A percentile compares a stretch with the other conserved stretches of the same genome.
Conservation (phyloP, 257 asterid genomes). For the Scutellaria baicalensis region DNA sequence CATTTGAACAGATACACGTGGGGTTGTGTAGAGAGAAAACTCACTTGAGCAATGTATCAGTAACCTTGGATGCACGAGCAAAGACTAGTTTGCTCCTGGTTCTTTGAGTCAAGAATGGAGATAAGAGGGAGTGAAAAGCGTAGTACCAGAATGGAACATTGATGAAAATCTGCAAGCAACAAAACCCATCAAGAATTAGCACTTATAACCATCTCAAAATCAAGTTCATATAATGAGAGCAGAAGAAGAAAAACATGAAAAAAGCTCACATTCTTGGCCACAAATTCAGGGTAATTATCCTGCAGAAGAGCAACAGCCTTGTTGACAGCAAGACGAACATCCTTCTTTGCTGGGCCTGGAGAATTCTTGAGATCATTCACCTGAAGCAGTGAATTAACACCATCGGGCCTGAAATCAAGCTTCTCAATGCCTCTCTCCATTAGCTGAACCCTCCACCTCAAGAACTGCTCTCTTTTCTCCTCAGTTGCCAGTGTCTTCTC, state of each 20-base stretch:
- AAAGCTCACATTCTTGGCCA: constrained; percentile 59
- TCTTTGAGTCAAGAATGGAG: constrained; percentile 75
- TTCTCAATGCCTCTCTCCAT: constrained; percentile 69
- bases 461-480: constrained; percentile 55
- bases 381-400: constrained; percentile 54
- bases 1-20: too few relatives aligned
- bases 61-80: constrained; percentile 68
- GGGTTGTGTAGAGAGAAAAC: neutral
- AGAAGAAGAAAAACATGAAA: neutral
- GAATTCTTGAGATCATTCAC: constrained; percentile 65
- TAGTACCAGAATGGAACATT: constrained; percentile 82
- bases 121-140: constrained; percentile 55
- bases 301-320: constrained; percentile 67
- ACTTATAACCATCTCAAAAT: neutral
- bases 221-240: neutral
- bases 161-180: constrained; percentile 53
- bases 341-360: constrained; percentile 59
- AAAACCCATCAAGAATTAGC: neutral
- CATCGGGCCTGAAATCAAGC: constrained; percentile 55
- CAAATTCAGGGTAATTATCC: constrained; percentile 82
- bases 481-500: constrained; percentile 45
- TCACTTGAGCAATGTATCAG: constrained; percentile 79
- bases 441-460: constrained; percentile 80
- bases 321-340: constrained; percentile 51
- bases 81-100: constrained; percentile 74